Base-by-base conservation (phyloP, 805 yeast species). In the Cyberlindnera meyerae region DNA sequence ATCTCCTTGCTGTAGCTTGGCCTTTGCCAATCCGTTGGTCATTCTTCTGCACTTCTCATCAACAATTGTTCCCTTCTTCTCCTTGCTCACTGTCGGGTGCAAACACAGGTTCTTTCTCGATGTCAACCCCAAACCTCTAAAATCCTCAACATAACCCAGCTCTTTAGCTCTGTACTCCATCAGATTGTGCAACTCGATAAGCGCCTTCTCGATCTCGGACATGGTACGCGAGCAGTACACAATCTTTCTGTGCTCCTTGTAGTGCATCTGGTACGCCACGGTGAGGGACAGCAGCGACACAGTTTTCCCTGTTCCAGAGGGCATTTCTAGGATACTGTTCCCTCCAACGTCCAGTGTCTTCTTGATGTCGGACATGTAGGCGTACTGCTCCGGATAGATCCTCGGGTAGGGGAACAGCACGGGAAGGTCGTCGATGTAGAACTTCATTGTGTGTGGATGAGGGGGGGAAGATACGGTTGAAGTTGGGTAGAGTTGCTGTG, bases 291-390 rank as follows among this genome's bases (percentile, higher is more conserved):
- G 67, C 57, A 93, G 69, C 1, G 97, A 88, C 4, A 93, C 84
- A 26, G 99, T 93, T 59, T 93, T 93, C 29, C 99, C 99, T 4
- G 99, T 93, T 4, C 99, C 99, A 6, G 99, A 93, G 49, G 99
- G 99, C 99, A 93, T 93, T 65, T 93, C 99, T 54, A 93, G 62
- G 37, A 93, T 88, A 62, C 96, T 84, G 57, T 89, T 89, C 11
- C 98, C 98, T 2, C 97, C 97, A 1, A 83, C 95, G 67, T 93
- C 99, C 35, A 93, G 62, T 1, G 97, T 84, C 55, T 81, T 78
- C 65, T 93, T 93, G 47, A 93, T 82, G 60, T 90, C 97, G 44
- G 93, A 77, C 98, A 93, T 93, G 62, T 93, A 93, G 24, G 89
- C 93, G 70, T 93, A 93, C 60, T 93, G 99, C 63, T 93, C 99